Evolutionary conservation across 2,329 filamentous ascomycete genomes (phyloP), one percentile per base, ranked within the genome.

Genomic region (Clarireedia paspali): DNA sequence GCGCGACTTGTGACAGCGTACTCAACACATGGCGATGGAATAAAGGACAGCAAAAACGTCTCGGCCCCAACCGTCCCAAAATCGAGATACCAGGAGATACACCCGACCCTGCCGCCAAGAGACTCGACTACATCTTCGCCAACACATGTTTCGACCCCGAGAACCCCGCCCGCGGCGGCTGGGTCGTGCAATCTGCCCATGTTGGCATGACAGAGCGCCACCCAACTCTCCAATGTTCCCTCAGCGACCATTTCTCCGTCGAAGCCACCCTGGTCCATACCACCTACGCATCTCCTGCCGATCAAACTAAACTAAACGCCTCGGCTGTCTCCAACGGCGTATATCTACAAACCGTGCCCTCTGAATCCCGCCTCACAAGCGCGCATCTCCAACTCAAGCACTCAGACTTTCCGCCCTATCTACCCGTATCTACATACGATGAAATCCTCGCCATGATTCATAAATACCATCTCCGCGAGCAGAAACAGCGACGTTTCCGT

Each of bases 21-120:
- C 83, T 88, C 66, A 97, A 97, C 71, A 96, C 92, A 3, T 99
- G 94, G 94, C 81, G 91, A 45, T 97, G 92, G 92, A 78, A 83
- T 57, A 83, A 88, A 65, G 75, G 74, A 15, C 77, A 88, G 64
- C 86, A 83, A 70, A 87, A 87, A 66, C 77, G 78, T 5, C 74
- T 95, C 2, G 80, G 80, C 15, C 81, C 81, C 47, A 85, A 85
- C 0, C 78, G 81, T 54, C 78, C 85, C n/a, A 64, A 71, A 12
- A 76, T 84, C 42, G 70, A 75, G 5, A 77, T 95, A 6, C 76
- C 86, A n/a, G 78, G 80, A 0, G 78, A 85, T 47, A 81, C 82
- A 0, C 71, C 77, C 3, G 91, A 96, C 68, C 83, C 82, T 0
- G 77, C 76, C 24, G 92, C 88, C n/a, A 92, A 96, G 70, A 79